Base-by-base conservation (phyloP, 306 rosid species). In the Abrus pulchellus region DNA sequence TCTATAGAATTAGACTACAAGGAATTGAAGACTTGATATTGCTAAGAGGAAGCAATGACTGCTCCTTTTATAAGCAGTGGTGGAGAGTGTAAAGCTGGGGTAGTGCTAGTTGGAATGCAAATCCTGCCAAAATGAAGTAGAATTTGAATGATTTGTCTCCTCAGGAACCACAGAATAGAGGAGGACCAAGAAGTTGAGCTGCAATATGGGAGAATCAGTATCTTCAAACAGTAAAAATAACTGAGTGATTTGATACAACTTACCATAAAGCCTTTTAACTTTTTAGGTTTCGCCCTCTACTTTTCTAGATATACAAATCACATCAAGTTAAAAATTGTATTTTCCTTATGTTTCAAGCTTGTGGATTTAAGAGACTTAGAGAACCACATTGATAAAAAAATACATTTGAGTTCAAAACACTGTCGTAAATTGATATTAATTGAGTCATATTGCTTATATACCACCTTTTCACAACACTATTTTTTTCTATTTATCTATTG, bases 111-210 rank as follows among this genome's bases (percentile, higher is more conserved):
- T 88, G 94, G 92, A 79, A 9, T 55, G 67, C 71, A 85, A 83
- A 84, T 84, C 69, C 84, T 80, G 59, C 41, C 56, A 75, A 80
- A 78, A 56, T 55, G 80, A 34, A 67, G 82, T 61, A 76, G 86
- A 88, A 90, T 87, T 86, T 87, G 59, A 68, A 82, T 89, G 93
- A 93, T 87, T 83, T 90, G 95, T 88, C 82, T 67, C 50, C 68
- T 83, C 82, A 73, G 64, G 80, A 82, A 76, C 94, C 94, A 91
- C 88, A 88, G 7, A 85, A 80, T 75, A 74, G 72, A 78, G 80
- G 34, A 72, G 80, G 85, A 89, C 85, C 82, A 82, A 81, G 78
- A 76, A 68, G 82, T 78, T 84, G 60, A 86, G 75, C 77, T 57
- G 68, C 68, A 64, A 84, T 74, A 65, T 68, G 72, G 61, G 88